phyloP scores from a whole-genome alignment of 164 flowering plant species.

The Berberis vulgaris region DNA sequence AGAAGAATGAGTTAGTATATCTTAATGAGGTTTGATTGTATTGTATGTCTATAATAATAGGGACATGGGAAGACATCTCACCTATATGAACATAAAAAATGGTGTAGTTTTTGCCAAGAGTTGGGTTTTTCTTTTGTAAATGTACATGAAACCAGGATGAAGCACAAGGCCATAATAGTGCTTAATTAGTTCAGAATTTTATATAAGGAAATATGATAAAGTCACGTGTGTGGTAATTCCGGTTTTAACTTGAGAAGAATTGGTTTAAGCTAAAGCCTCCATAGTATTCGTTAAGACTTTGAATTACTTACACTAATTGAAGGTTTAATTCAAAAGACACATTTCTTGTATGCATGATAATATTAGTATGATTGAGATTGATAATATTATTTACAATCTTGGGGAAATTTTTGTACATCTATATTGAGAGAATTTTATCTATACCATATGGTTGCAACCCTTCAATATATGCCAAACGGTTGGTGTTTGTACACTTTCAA shows the following conservation, averaged over 20 bases:
- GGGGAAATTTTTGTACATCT: no score
- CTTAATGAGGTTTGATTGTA: background rate
- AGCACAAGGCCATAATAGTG: background rate
- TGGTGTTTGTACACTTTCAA: no score
- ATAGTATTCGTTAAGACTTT: background rate
- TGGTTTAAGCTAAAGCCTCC: background rate
- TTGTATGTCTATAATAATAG: background rate
- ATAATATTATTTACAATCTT: no score
- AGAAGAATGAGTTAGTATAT: background rate
- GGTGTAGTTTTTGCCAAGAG: background rate
- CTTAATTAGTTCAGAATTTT: background rate
- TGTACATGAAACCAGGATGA: background rate
- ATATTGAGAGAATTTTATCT: no score
- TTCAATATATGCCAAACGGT: no score
- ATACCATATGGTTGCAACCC: no score
- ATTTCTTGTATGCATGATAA: no score
- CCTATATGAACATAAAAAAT: background rate
- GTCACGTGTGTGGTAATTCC: background rate
- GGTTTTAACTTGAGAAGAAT: background rate
- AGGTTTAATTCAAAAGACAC: no score
- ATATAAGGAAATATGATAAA: background rate
- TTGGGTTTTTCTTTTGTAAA: background rate
- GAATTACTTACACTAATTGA: background rate
- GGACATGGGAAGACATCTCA: background rate
- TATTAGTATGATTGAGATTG: no score